Evolutionary conservation across 108 stramenopile genomes (phyloP), one percentile per base, ranked within the genome.

Genomic region (Nitzschia sp.): DNA sequence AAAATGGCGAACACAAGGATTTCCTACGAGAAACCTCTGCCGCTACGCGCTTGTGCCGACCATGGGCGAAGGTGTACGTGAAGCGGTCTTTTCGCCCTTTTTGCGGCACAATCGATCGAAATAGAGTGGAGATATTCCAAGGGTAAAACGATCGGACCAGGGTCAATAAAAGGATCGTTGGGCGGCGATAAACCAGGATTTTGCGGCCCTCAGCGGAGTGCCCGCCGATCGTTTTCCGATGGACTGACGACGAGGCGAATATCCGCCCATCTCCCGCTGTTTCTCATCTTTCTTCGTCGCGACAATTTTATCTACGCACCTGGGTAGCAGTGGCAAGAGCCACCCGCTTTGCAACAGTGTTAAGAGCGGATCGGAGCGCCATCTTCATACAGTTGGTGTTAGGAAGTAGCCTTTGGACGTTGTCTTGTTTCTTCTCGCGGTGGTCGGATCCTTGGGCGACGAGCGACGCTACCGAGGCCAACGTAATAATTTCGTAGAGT

Each of bases 301-400:
- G 6, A 9, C 38, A 41, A 41, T 13, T 13, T 9, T 11, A 47
- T 9, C 46, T 33, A 80, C 91, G 58, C 77, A 92, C 91, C 91
- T 89, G 82, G 25, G 86, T 76, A 26, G 86, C 90, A 65, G 86
- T 77, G 61, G 86, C 85, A 63, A 89, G 63, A 68, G 91, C 91
- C 73, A 81, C 80, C 69, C 88, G 80, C 81, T 81, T 88, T 19
- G 84, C 84, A 58, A 89, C 74, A 44, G 86, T 82, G 46, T 80
- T 69, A 65, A 85, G 86, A 68, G 88, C 91, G 31, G 85, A 77
- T 80, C 90, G 84, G 71, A 91, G 79, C 55, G 82, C 88, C 91
- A 92, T 92, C 72, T 77, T 92, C 66, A 54, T 22, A 16, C 16
- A 31, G 16, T 11, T 16, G 48, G 17, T 62, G 38, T 44, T 34